Evolutionary conservation across 202 grass and related monocot species (phyloP), one percentile per base, ranked within the genome.

Genomic region (Brachypodium distachyon): DNA sequence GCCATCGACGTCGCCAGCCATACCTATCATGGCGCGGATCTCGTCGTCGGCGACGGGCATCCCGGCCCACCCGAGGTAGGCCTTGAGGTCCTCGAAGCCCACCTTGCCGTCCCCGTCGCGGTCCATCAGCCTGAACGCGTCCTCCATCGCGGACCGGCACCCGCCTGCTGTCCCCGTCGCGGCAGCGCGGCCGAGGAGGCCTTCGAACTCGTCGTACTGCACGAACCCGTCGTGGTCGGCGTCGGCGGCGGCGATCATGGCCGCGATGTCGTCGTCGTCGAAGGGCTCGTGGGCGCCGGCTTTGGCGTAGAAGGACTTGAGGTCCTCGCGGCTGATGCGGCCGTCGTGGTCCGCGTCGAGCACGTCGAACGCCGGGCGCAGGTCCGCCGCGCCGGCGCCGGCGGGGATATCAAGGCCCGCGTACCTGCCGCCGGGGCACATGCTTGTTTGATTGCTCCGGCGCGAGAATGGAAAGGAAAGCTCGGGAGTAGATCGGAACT

Each of bases 311-410:
- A 98, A 98, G 18, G 80, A 58, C 81, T 90, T 95, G 87, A 99
- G 96, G 70, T 99, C 96, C 9, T 93, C 85, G 52, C 83, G 80
- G 87, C 96, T 93, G 87, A 99, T 95, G 73, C 85, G 83, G 80
- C 96, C 96, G 74, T 99, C 96, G 57, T 32, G 81, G 87, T 99
- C 96, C 29, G 87, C 85, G 85, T 99, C 96, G 61, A 99, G 87
- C 44, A 90, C 80, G 86, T 95, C 92, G 78, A 99, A 99, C 55
- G 87, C 96, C 57, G 91, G 83, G 4, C 87, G 81, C 51, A 99
- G 83, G 74, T 73, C 68, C 4, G 69, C 71, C 11, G 41, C 16
- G 4, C 14, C 84, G 58, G 52, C 57, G 79, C 23, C 41, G 23
- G 50, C 78, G 61, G 81, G 52, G 84, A 81, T 29, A 42, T 85